Percentiles rank a stretch among this genome's conserved stretches.
phyloP scores from a whole-genome alignment of 1,284 basidiomycete genomes.

The Termitomyces sp. region DNA sequence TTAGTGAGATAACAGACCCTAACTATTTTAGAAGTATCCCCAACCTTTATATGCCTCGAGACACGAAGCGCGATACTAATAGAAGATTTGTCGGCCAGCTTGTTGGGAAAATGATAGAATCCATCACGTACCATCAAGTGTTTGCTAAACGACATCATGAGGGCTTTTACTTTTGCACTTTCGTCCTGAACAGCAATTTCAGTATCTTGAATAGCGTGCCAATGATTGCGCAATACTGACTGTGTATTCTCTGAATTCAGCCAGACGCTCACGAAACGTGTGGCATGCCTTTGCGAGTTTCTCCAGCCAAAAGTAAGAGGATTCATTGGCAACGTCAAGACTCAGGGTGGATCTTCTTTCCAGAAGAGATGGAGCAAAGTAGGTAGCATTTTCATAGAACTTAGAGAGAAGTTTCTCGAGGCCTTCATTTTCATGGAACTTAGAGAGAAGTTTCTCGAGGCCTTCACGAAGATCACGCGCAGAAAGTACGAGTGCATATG shows the following conservation, averaged over 20 bases:
- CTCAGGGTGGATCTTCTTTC: background rate
- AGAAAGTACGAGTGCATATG: conserved; percentile 17
- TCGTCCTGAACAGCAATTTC: conserved; percentile 7
- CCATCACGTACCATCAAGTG: conserved; percentile 8
- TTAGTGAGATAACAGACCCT: background rate
- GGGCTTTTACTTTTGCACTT: conserved; percentile 9
- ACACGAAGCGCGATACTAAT: conserved; percentile 13
- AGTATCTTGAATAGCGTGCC: background rate
- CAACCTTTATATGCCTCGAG: conserved; percentile 4
- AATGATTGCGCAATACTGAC: conserved; percentile 5
- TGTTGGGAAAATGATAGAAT: background rate
- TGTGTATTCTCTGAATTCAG: conserved; percentile 19
- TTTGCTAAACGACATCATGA: conserved; percentile 8
- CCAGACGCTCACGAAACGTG: conserved; percentile 11
- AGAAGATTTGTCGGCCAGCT: background rate
- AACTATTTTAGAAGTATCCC: background rate
- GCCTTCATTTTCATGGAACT: conserved; percentile 15
- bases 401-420: conserved; percentile 7
- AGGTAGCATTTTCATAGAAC: conserved; percentile 12
- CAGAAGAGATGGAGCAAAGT: background rate
- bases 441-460: conserved; percentile 8
- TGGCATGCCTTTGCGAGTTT: conserved; percentile 9
- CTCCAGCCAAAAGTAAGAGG: conserved; percentile 9
- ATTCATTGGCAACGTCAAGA: background rate
- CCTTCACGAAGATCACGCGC: conserved; percentile 12